These are phyloP conservation scores for Euptelea pleiosperma DNA, from an alignment of 164 flowering plant species.

Conservation along the genomic window DNA sequence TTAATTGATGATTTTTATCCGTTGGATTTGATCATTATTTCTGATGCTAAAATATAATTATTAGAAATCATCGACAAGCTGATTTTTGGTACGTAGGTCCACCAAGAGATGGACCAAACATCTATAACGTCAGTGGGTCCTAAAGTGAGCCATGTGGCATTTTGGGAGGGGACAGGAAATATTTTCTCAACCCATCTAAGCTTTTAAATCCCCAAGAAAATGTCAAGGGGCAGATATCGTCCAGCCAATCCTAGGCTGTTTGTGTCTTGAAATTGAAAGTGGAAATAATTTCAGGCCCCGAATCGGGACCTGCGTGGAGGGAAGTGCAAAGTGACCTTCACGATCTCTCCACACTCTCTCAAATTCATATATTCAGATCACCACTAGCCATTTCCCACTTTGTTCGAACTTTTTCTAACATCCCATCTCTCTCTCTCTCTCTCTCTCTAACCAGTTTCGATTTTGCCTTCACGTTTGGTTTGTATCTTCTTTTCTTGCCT, in stretches of 20 bases:
- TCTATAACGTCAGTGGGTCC: too few relatives aligned
- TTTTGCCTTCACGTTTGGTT: conserved; percentile 10
- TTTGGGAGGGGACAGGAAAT: too few relatives aligned
- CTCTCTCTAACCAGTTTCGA: conserved; percentile 3
- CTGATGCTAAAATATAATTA: too few relatives aligned
- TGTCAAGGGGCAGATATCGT: conserved; percentile 28
- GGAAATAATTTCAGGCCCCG: too few relatives aligned
- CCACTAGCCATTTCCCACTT: conserved; percentile 34
- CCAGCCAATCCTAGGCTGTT: conserved; percentile 24
- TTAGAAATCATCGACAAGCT: too few relatives aligned
- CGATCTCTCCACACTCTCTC: conserved; percentile 3
- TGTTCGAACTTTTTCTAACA: conserved; percentile 1
- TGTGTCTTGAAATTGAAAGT: not conserved
- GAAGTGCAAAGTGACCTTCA: conserved; percentile 11
- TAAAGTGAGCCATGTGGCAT: too few relatives aligned
- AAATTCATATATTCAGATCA: conserved; percentile 27
- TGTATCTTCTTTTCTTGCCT: not conserved
- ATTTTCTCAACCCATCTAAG: not conserved
- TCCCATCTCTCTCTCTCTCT: conserved; percentile 6
- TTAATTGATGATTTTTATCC: too few relatives aligned
- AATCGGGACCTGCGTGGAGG: conserved; percentile 14
- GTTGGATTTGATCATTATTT: too few relatives aligned
- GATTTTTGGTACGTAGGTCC: too few relatives aligned
- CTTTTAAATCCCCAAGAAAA: not conserved
- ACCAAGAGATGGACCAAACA: too few relatives aligned